phyloP scores from a whole-genome alignment of 495 filamentous ascomycete genomes.

The Aspergillus asperescens region DNA sequence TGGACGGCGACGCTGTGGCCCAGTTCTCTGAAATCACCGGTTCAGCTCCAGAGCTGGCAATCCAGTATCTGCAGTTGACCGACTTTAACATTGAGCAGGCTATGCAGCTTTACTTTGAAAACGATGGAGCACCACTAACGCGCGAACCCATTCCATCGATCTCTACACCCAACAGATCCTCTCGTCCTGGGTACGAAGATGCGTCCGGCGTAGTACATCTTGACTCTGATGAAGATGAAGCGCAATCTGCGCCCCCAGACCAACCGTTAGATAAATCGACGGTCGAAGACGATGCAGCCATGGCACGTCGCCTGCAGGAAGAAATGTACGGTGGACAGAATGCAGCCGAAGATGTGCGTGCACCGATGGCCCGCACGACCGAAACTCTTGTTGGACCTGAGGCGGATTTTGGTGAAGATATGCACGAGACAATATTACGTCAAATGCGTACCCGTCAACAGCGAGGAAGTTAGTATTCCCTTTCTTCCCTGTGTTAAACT shows the following conservation, averaged over 20 bases:
- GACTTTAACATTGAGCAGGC: conserved; percentile 80
- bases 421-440: conserved; percentile 58
- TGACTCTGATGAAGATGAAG: conserved; percentile 55
- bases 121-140: conserved; percentile 53
- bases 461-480: conserved; percentile 37
- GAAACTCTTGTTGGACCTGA: conserved; percentile 82
- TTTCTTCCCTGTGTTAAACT: neutral
- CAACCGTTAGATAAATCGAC: conserved; percentile 17
- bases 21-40: conserved; percentile 61
- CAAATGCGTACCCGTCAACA: conserved; percentile 56
- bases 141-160: conserved; percentile 34
- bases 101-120: conserved; percentile 83
- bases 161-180: conserved; percentile 22
- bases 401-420: conserved; percentile 52
- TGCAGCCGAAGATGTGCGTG: conserved; percentile 66
- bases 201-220: conserved; percentile 61
- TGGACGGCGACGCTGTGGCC: conserved; percentile 56
- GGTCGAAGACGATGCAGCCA: conserved; percentile 85
- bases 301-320: conserved; percentile 86
- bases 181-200: conserved; percentile 39
- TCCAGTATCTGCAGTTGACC: conserved; percentile 74
- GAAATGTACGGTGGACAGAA: conserved; percentile 65
- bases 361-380: conserved; percentile 84
- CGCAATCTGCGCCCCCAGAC: conserved; percentile 19
- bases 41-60: conserved; percentile 56